Conservation (phyloP, 1,284 basidiomycete species). For the Boletus albobrunnescens region DNA sequence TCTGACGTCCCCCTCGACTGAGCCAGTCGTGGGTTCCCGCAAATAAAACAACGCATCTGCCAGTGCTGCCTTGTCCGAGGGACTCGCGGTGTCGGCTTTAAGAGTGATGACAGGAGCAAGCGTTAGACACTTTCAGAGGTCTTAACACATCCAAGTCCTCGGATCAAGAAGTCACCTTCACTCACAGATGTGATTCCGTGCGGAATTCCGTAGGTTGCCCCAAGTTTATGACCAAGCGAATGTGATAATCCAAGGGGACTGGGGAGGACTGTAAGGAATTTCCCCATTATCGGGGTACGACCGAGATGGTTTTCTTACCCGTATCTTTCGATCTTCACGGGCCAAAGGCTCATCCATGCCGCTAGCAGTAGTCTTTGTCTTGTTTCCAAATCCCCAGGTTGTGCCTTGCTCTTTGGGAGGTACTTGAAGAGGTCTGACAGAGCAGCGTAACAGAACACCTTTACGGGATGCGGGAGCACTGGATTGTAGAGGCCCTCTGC, state of each 20-base stretch:
- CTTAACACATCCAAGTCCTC: constrained; percentile 7
- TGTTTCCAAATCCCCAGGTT: constrained; percentile 53
- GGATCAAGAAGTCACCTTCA: constrained; percentile 8
- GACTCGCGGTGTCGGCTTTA: constrained; percentile 51
- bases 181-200: constrained; percentile 79
- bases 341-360: constrained; percentile 79
- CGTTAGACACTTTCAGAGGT: constrained; percentile 60
- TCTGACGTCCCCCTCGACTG: constrained; percentile 54
- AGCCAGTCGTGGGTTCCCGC: constrained; percentile 53
- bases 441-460: constrained; percentile 62
- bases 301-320: constrained; percentile 35
- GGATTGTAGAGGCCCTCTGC: constrained; percentile 69
- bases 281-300: neutral
- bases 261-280: constrained; percentile 1
- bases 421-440: constrained; percentile 71
- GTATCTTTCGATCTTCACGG: constrained; percentile 52
- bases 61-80: constrained; percentile 56
- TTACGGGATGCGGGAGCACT: constrained; percentile 53
- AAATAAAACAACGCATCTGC: constrained; percentile 56
- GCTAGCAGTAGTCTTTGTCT: constrained; percentile 73
- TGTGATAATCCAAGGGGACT: constrained; percentile 73
- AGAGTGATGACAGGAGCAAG: constrained; percentile 60
- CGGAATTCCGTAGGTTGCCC: constrained; percentile 71
- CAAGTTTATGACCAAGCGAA: constrained; percentile 70
- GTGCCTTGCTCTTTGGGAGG: constrained; percentile 59